Percentiles rank a stretch among this genome's conserved stretches.
Evolutionary conservation across 805 yeast genomes (phyloP).

Genomic region (Cyberlindnera veronae): DNA sequence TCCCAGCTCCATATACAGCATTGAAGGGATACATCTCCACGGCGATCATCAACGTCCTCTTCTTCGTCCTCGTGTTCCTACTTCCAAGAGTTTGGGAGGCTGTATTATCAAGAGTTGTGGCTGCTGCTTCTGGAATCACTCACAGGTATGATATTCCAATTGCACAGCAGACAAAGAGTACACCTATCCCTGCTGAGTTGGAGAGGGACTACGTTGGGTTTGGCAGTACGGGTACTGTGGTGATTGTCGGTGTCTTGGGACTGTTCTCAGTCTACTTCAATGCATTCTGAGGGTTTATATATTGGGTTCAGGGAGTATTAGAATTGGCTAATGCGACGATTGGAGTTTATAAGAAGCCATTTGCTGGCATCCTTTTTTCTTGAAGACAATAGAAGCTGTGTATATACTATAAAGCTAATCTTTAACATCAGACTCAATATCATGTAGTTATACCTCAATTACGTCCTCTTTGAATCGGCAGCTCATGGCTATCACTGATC

Average conservation of each 20-base stretch:
- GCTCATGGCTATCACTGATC: no score
- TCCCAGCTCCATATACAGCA: constrained; percentile 53
- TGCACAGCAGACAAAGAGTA: constrained; percentile 14
- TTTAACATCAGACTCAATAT: no score
- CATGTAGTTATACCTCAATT: no score
- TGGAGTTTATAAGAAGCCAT: no score
- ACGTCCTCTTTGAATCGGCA: no score
- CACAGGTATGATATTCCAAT: constrained; percentile 19
- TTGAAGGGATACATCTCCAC: constrained; percentile 33
- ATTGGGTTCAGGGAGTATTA: no score
- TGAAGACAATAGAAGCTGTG: no score
- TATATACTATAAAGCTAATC: no score
- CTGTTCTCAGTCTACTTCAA: constrained; percentile 21
- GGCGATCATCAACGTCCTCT: constrained; percentile 19
- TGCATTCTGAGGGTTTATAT: constrained; percentile 23
- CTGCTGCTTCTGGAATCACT: not conserved
- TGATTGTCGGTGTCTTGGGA: constrained; percentile 13
- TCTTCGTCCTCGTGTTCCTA: constrained; percentile 26
- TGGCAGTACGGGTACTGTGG: constrained; percentile 7
- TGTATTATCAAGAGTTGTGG: constrained; percentile 5
- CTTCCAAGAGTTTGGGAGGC: constrained; percentile 29
- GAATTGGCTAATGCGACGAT: no score
- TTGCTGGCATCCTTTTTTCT: no score
- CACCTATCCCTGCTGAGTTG: not conserved
- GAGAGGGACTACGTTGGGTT: constrained; percentile 17